Percentiles rank a stretch among this genome's conserved stretches.
Evolutionary conservation across 2,329 filamentous ascomycete genomes (phyloP).

Genomic region (Phaeoacremonium minimum): DNA sequence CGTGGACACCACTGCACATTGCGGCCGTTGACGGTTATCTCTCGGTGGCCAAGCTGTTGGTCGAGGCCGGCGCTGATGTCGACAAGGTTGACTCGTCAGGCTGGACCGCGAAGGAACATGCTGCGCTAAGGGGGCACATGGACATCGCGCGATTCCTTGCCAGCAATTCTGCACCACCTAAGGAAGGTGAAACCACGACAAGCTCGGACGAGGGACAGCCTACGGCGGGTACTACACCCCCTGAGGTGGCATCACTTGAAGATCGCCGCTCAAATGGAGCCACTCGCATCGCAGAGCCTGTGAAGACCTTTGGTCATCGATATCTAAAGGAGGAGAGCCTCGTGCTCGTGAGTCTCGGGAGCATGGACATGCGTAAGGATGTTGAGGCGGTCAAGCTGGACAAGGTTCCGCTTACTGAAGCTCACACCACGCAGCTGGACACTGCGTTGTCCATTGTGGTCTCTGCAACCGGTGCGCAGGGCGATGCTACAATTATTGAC

Average conservation of each 20-base stretch:
- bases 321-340: slow-evolving; percentile 88
- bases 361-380: slow-evolving; percentile 87
- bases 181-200: slow-evolving; percentile 15
- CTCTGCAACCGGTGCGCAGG: slow-evolving; percentile 77
- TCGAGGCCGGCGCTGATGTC: slow-evolving; percentile 73
- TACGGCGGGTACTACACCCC: slow-evolving; percentile 30
- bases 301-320: slow-evolving; percentile 94
- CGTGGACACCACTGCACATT: slow-evolving; percentile 94
- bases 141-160: slow-evolving; percentile 69
- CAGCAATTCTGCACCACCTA: slow-evolving; percentile 38
- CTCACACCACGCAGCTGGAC: slow-evolving; percentile 88
- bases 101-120: slow-evolving; percentile 93
- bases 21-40: slow-evolving; percentile 86
- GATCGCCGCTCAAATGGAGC: slow-evolving; percentile 50
- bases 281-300: slow-evolving; percentile 62
- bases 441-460: slow-evolving; percentile 90
- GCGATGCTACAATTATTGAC: slow-evolving; percentile 86
- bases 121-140: slow-evolving; percentile 83
- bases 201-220: slow-evolving; percentile 6
- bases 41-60: slow-evolving; percentile 68
- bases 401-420: slow-evolving; percentile 79
- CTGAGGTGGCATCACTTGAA: slow-evolving; percentile 57
- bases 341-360: slow-evolving; percentile 87
- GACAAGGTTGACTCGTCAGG: slow-evolving; percentile 78
- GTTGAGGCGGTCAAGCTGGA: slow-evolving; percentile 81